Conservation (phyloP, 345 rosid genomes). For the Camelina sativa region DNA sequence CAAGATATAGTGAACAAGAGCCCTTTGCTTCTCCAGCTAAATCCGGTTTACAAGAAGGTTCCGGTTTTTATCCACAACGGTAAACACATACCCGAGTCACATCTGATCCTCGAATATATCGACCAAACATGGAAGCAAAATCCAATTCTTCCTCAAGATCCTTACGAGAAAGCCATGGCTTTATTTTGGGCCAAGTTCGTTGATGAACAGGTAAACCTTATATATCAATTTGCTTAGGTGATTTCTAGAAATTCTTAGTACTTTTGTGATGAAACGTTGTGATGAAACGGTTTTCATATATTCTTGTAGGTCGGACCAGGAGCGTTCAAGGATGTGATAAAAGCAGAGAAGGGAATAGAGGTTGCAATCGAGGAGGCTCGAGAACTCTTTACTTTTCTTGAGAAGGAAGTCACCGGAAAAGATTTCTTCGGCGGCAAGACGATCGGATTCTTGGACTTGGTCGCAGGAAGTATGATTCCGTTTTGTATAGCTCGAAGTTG, state of each 20-base stretch:
- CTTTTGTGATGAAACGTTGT: neutral
- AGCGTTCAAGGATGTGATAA: neutral
- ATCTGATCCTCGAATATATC: slow-evolving; percentile 53
- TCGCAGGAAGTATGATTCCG: slow-evolving; percentile 35
- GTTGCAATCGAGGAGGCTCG: slow-evolving; percentile 38
- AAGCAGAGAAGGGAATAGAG: slow-evolving; percentile 28
- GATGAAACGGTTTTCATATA: too few relatives aligned
- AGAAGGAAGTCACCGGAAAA: slow-evolving; percentile 41
- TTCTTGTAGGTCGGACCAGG: slow-evolving; percentile 3
- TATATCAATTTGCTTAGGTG: neutral
- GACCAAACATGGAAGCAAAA: slow-evolving; percentile 53
- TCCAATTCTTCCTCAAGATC: slow-evolving; percentile 52
- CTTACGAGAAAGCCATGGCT: slow-evolving; percentile 50
- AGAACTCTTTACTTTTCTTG: slow-evolving; percentile 38
- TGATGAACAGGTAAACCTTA: slow-evolving; percentile 46
- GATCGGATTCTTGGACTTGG: slow-evolving; percentile 45
- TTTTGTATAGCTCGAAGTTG: slow-evolving; percentile 27
- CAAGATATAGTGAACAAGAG: slow-evolving; percentile 48
- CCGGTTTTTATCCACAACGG: slow-evolving; percentile 57
- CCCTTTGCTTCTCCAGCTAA: slow-evolving; percentile 45
- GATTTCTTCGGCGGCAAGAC: slow-evolving; percentile 44
- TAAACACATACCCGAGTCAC: slow-evolving; percentile 49
- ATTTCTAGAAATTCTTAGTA: neutral
- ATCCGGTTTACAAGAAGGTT: slow-evolving; percentile 49
- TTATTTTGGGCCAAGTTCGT: slow-evolving; percentile 52